Evolutionary conservation across 805 yeast genomes (phyloP), one percentile per base, ranked within the genome.

Genomic region (Candida vartiovaarae): DNA sequence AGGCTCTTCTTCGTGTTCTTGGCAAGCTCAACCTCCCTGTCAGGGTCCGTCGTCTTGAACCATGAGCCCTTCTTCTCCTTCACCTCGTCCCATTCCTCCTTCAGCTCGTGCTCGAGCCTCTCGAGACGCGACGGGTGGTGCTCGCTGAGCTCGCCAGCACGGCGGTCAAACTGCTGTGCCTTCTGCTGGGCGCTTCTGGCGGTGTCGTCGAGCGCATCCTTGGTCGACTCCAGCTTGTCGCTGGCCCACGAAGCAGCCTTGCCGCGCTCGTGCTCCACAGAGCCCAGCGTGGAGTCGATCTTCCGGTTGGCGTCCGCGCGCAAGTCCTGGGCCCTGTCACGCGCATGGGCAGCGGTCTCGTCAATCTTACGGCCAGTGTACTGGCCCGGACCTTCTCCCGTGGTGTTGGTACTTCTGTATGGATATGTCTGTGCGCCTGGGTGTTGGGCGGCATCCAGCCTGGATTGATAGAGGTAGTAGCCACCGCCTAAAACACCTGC

Each of bases 1-100:
- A 71, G 59, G 4, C 70, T 56, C 5, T 57, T 50, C 40, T 59
- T 60, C 3, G 74, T 68, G 25, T 50, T 44, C 34, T 54, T 53
- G 1, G 62, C 63, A 29, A 61, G 46, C 26, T 62, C 58, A 20
- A 56, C 57, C 24, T 65, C 63, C 32, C 56, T 63, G 25, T 44
- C 51, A 9, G 44, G 35, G 3, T 45, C 51, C 5, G 43, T 29
- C 6, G 39, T 38, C 30, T 42, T 36, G 28, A 45, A 40, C 28
- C 36, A 32, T 3, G 39, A 25, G 23, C 40, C 43, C 37, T 40
- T 38, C 6, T 53, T 43, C 27, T 50, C 53, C 44, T 55, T 58
- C 8, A 54, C 57, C 24, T 50, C 54, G n/a, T 40, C 41, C 32
- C 44, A 47, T 9, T 43, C 37, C 8, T 44, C 46, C 32, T 45